A percentile compares a stretch with the other conserved stretches of the same genome.
Evolutionary conservation across 257 asterid genomes (phyloP).

Genomic region (Salvia splendens): DNA sequence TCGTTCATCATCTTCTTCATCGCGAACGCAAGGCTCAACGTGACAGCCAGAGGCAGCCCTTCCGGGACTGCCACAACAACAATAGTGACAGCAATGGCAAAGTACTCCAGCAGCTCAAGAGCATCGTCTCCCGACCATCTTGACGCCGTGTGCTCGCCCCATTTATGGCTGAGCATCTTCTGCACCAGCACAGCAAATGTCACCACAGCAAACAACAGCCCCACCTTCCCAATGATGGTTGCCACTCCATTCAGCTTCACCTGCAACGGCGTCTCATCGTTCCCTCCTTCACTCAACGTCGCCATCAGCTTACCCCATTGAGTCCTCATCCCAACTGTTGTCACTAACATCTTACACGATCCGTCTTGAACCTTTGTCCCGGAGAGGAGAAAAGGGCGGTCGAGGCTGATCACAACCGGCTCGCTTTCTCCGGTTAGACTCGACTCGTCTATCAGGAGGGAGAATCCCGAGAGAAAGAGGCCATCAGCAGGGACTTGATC

Average conservation of each 20-base stretch:
- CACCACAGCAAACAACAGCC: conserved; percentile 81
- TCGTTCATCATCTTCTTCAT: conserved; percentile 98
- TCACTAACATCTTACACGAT: conserved; percentile 87
- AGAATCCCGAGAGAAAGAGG: conserved; percentile 77
- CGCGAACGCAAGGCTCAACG: conserved; percentile 86
- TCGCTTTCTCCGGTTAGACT: conserved; percentile 94
- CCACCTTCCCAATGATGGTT: conserved; percentile 91
- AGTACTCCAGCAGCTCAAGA: conserved; percentile 70
- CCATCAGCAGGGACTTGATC: conserved; percentile 99
- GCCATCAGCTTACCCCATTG: conserved; percentile 97
- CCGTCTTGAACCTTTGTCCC: conserved; percentile 98
- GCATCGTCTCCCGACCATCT: conserved; percentile 77
- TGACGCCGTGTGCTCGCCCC: conserved; percentile 49
- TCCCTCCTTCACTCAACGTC: conserved; percentile 90
- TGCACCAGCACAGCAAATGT: conserved; percentile 83
- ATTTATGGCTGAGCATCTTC: conserved; percentile 64
- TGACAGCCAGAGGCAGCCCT: conserved; percentile 93
- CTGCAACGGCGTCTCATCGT: conserved; percentile 88
- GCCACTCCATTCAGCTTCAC: conserved; percentile 96
- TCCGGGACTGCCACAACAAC: conserved; percentile 98
- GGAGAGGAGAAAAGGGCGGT: conserved; percentile 78
- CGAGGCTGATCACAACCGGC: conserved; percentile 63
- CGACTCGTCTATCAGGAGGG: conserved; percentile 78
- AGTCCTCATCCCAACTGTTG: conserved; percentile 97
- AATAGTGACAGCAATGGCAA: conserved; percentile 89